A percentile compares a stretch with the other conserved stretches of the same genome.
phyloP scores from a whole-genome alignment of 768 basidiomycete species.

The Agrocybe pediades region DNA sequence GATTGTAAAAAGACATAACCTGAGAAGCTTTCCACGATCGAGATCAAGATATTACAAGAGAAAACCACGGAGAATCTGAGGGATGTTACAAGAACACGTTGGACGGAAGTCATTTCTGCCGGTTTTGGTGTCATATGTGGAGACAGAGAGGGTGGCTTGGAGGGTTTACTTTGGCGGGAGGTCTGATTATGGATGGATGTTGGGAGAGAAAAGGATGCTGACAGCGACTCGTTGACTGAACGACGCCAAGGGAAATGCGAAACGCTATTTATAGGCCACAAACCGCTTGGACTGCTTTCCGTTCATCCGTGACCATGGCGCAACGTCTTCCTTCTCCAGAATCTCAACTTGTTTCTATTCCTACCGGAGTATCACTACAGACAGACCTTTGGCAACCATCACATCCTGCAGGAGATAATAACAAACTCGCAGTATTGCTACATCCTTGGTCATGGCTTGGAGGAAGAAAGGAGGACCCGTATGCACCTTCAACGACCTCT shows the following conservation, averaged over 20 bases:
- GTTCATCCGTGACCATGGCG: not conserved
- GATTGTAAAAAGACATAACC: no score
- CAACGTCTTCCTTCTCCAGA: not conserved
- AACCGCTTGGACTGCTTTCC: not conserved
- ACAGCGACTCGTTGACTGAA: not conserved
- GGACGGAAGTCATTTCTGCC: no score
- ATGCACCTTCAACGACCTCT: conserved; percentile 40
- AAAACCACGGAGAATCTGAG: no score
- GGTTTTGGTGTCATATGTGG: no score
- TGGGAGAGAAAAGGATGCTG: no score
- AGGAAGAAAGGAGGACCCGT: conserved; percentile 78
- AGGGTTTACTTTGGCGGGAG: no score
- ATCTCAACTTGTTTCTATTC: conserved; percentile 10
- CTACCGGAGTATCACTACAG: conserved; percentile 48
- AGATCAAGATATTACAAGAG: no score
- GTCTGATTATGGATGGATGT: no score
- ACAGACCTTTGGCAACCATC: conserved; percentile 33
- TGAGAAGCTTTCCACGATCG: no score
- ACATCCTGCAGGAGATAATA: conserved; percentile 15
- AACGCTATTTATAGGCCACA: not conserved
- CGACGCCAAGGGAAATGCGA: not conserved
- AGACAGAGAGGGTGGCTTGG: no score
- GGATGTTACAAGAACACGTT: no score
- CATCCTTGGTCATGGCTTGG: conserved; percentile 91
- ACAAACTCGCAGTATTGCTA: conserved; percentile 65